Evolutionary conservation across 163 green algal species (phyloP), one percentile per base, ranked within the genome.

Genomic region (Chlorella variabilis): DNA sequence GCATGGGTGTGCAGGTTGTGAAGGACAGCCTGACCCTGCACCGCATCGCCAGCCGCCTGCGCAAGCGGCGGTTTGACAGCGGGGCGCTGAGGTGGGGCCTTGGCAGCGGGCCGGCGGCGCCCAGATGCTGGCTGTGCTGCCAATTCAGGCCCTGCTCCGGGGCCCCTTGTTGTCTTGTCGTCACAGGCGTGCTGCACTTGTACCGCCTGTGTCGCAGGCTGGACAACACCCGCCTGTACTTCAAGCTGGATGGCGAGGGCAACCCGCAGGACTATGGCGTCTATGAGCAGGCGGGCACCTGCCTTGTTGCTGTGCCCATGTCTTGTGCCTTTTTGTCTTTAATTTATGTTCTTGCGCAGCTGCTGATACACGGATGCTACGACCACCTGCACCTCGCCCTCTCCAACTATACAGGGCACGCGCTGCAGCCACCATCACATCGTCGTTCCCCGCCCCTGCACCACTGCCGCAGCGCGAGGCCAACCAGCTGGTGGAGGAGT

Each of bases 401-500:
- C n/a, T n/a, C n/a, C n/a, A n/a, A n/a, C n/a, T n/a, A n/a, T n/a
- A n/a, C n/a, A n/a, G n/a, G n/a, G n/a, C n/a, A n/a, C n/a, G n/a
- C n/a, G n/a, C n/a, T n/a, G n/a, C n/a, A n/a, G n/a, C n/a, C n/a
- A n/a, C n/a, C n/a, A n/a, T n/a, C n/a, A n/a, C n/a, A n/a, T n/a
- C n/a, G n/a, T n/a, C n/a, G n/a, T n/a, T n/a, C n/a, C 38, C 59
- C 20, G 7, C 5, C n/a, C 9, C 59, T 21, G 11, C 29, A 29
- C 9, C 85, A 81, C 83, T 7, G 45, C 45, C 86, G 65, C 82
- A 87, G 71, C 41, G 73, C 20, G 91, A 93, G 48, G 87, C 92
- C 36, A 97, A 97, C 76, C 69, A 87, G 41, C 82, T 97, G 45
- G 87, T 96, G 8, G 93, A 96, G 83, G 93, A 96, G 82, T 94